Evolutionary conservation across 495 filamentous ascomycete species (phyloP).

Genomic region (Glonium stellatum): DNA sequence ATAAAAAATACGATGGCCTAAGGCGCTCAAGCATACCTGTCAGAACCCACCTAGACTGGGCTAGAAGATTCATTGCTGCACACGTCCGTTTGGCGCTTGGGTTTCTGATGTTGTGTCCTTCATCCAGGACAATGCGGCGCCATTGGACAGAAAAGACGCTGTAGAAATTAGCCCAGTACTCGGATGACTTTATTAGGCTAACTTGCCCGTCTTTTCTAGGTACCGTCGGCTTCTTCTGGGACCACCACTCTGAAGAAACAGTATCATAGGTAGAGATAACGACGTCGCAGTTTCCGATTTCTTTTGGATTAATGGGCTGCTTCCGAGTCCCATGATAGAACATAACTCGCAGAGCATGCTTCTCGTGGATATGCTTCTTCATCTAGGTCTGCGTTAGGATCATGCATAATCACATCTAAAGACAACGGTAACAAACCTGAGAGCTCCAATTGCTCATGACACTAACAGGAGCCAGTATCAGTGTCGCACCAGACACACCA

Average conservation of each 20-base stretch:
- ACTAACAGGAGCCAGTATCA: constrained; percentile 77
- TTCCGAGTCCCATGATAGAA: constrained; percentile 69
- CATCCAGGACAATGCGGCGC: constrained; percentile 79
- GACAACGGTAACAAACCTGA: constrained; percentile 38
- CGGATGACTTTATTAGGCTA: constrained; percentile 29
- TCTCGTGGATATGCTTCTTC: constrained; percentile 57
- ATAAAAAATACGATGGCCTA: not conserved
- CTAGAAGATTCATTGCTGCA: constrained; percentile 59
- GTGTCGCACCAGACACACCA: constrained; percentile 44
- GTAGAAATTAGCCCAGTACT: constrained; percentile 26
- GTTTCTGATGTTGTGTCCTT: constrained; percentile 82
- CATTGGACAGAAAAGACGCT: constrained; percentile 60
- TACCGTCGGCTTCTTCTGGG: constrained; percentile 16
- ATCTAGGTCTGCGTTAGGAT: constrained; percentile 38
- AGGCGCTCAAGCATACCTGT: constrained; percentile 36
- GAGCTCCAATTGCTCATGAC: constrained; percentile 92
- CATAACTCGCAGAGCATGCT: constrained; percentile 56
- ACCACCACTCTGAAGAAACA: constrained; percentile 27
- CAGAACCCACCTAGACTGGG: constrained; percentile 72
- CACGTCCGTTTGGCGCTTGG: constrained; percentile 61
- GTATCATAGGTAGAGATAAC: constrained; percentile 79
- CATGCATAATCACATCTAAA: not conserved
- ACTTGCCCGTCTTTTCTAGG: constrained; percentile 24
- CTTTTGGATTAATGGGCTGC: constrained; percentile 43
- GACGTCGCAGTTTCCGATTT: constrained; percentile 59